Base-by-base conservation (phyloP, 495 filamentous ascomycete genomes). In the Filosporella fistucella region DNA sequence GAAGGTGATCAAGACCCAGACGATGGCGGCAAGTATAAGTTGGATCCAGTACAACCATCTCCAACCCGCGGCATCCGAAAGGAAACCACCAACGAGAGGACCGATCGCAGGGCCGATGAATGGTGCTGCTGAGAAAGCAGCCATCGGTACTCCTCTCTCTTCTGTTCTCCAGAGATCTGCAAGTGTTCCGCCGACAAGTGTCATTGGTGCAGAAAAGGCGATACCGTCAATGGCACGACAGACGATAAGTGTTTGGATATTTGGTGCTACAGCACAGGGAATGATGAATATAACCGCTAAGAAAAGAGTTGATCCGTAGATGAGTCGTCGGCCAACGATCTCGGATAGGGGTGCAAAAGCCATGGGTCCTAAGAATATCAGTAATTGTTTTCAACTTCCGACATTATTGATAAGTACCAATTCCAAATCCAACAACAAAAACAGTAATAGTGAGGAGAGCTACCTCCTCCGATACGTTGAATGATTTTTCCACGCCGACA, bases 21-120 rank as follows among this genome's bases (percentile, higher is more conserved):
- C 72, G 38, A 81, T 62, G 32, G 75, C 78, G 38, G 81, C 58
- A 25, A 89, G 50, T 51, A 91, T 91, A 14, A 89, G 65, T 45
- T 88, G 85, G 46, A 91, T 71, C 86, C 86, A 91, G 69, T 90
- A 91, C 2, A 91, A 71, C 88, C 88, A 94, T 47, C 85, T 69
- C 88, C 88, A 94, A 42, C 83, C 84, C 0, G 68, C 66, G 3
- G 74, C 74, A 54, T 88, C 82, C 11, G 72, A 70, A 5, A 93
- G 65, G 63, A 81, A 89, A 33, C 88, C 88, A 62, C 88, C 88
- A 20, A 82, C 72, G 6, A 94, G 74, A 9, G 87, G 87, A 52
- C 80, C 80, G 49, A 77, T 77, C 5, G 85, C 86, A 34, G 86
- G 86, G 4, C 86, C 86, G 26, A 89, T 71, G 29, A 53, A 53